phyloP scores from a whole-genome alignment of 768 basidiomycete species.

The Xerocomellus dryophilus region DNA sequence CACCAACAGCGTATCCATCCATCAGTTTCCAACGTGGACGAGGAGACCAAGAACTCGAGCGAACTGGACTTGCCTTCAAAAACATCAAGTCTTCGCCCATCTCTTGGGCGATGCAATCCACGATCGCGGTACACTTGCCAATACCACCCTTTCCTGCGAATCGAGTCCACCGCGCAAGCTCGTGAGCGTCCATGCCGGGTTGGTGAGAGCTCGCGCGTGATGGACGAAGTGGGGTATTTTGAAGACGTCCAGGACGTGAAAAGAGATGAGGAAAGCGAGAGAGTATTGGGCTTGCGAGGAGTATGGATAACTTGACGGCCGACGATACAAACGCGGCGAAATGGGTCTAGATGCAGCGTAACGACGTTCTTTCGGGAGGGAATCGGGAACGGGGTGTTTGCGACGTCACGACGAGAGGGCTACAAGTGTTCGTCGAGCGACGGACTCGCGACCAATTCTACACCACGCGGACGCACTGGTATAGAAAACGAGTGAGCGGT shows the following conservation, averaged over 20 bases:
- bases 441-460: background rate
- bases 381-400: background rate
- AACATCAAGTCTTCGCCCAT: slow-evolving; percentile 80
- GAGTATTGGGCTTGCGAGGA: background rate
- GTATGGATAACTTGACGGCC: background rate
- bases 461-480: background rate
- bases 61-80: slow-evolving; percentile 52
- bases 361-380: background rate
- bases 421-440: too few relatives aligned
- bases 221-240: background rate
- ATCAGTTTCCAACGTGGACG: background rate
- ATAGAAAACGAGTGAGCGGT: background rate
- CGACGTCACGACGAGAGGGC: background rate
- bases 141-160: slow-evolving; percentile 86
- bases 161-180: slow-evolving; percentile 77
- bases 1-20: background rate
- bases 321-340: background rate
- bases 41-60: background rate
- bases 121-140: slow-evolving; percentile 68
- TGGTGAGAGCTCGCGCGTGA: background rate
- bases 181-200: slow-evolving; percentile 57
- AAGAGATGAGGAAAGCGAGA: background rate
- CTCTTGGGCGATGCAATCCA: slow-evolving; percentile 73
- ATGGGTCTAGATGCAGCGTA: background rate
- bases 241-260: background rate